A percentile compares a stretch with the other conserved stretches of the same genome.
phyloP scores from a whole-genome alignment of 1,284 basidiomycete species.

The Rhodotorula sp. region DNA sequence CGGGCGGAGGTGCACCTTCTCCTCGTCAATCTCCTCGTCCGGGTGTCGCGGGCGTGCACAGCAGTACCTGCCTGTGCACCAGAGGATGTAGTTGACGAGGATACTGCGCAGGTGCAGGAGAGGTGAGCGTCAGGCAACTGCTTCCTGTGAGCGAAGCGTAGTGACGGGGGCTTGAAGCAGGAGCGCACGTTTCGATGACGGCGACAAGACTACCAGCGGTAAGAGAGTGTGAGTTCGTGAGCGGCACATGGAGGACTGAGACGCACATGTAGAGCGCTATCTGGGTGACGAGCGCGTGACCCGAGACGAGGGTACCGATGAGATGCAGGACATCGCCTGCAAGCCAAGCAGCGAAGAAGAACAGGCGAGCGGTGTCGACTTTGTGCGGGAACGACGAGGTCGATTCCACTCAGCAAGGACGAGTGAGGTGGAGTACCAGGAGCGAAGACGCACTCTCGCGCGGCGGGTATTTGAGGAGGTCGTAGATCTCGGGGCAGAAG shows the following conservation, averaged over 20 bases:
- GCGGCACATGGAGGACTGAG: neutral
- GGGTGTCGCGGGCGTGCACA: neutral
- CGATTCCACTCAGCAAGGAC: too few relatives aligned
- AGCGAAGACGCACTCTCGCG: neutral
- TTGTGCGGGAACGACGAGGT: neutral
- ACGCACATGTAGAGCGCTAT: neutral
- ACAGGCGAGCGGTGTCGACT: neutral
- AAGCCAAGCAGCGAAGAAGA: constrained; percentile 6
- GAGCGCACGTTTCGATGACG: neutral
- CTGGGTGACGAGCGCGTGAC: neutral
- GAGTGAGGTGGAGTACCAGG: too few relatives aligned
- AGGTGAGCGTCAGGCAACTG: too few relatives aligned
- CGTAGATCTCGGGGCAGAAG: constrained; percentile 7
- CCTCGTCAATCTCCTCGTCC: neutral
- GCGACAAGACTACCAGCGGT: neutral
- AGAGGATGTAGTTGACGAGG: neutral
- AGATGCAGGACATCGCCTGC: neutral
- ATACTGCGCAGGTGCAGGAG: neutral
- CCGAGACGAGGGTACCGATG: neutral
- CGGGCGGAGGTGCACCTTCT: neutral
- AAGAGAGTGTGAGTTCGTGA: neutral
- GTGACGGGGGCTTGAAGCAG: too few relatives aligned
- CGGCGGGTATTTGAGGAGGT: constrained; percentile 2
- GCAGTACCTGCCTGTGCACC: neutral
- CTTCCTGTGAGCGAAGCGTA: too few relatives aligned